Evolutionary conservation across 1,284 basidiomycete species (phyloP).

Genomic region (Omphalotus olearius): DNA sequence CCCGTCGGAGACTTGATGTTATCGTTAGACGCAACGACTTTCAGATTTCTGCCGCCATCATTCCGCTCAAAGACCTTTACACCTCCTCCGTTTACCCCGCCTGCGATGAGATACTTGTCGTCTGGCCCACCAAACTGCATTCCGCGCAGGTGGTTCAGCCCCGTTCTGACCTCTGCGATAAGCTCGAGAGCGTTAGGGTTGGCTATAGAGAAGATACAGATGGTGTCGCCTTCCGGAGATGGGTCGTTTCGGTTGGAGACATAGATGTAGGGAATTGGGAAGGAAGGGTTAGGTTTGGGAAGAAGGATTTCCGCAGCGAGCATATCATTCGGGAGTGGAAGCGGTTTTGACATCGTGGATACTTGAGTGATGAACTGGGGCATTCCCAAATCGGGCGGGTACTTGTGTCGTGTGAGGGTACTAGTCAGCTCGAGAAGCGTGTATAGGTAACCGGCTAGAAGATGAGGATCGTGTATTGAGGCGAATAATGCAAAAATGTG

Average conservation of each 20-base stretch:
- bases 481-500: background rate
- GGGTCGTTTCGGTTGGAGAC: conserved; percentile 64
- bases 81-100: conserved; percentile 43
- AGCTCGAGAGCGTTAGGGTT: conserved; percentile 36
- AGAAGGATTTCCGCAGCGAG: conserved; percentile 58
- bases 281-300: conserved; percentile 37
- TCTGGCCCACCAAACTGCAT: conserved; percentile 49
- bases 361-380: conserved; percentile 38
- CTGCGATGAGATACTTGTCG: conserved; percentile 44
- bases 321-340: conserved; percentile 36
- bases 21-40: conserved; percentile 34
- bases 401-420: conserved; percentile 46
- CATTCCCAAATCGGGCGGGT: conserved; percentile 19
- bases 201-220: conserved; percentile 51
- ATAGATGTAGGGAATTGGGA: conserved; percentile 49
- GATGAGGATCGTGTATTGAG: background rate
- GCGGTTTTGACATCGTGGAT: conserved; percentile 42
- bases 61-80: conserved; percentile 49
- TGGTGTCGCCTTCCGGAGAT: conserved; percentile 54
- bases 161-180: conserved; percentile 44
- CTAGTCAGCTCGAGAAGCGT: conserved; percentile 62
- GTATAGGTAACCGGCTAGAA: conserved; percentile 52
- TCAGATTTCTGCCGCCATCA: conserved; percentile 42
- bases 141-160: conserved; percentile 46
- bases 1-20: conserved; percentile 36